These are phyloP conservation scores for Roridomyces roridus DNA, from an alignment of 768 basidiomycete species.

Conservation along the genomic window DNA sequence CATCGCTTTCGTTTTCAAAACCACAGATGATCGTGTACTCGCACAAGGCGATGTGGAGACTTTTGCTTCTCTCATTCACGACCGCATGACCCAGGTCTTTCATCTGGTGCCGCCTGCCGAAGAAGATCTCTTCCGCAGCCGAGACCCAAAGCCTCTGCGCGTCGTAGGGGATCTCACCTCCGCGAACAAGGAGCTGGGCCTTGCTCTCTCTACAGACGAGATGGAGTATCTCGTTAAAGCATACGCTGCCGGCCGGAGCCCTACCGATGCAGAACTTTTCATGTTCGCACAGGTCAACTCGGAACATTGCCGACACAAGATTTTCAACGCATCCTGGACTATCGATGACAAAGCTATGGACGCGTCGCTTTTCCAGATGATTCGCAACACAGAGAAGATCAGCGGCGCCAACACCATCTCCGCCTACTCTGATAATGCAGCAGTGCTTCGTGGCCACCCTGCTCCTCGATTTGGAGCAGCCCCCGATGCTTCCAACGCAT, in stretches of 20 bases:
- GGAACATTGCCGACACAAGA: constrained; percentile 99
- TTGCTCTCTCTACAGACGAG: constrained; percentile 89
- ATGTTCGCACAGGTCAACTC: constrained; percentile 99
- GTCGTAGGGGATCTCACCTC: constrained; percentile 72
- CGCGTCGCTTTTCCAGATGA: constrained; percentile 93
- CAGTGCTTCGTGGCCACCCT: constrained; percentile 82
- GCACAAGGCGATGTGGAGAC: constrained; percentile 51
- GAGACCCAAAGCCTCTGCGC: constrained; percentile 69
- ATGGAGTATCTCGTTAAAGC: constrained; percentile 92
- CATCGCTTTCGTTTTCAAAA: constrained; percentile 66
- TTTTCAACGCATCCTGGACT: constrained; percentile 98
- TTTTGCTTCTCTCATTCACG: constrained; percentile 80
- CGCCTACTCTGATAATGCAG: constrained; percentile 98
- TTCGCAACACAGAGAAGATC: constrained; percentile 90
- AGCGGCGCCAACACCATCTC: constrained; percentile 84
- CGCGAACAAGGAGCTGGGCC: constrained; percentile 86
- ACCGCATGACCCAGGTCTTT: constrained; percentile 95
- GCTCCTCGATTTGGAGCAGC: constrained; percentile 78
- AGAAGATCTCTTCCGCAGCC: constrained; percentile 62
- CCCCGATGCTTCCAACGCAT: constrained; percentile 44
- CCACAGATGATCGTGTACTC: constrained; percentile 45
- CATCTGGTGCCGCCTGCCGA: constrained; percentile 64
- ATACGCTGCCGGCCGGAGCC: constrained; percentile 87
- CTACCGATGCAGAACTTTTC: constrained; percentile 97
- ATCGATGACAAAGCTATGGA: constrained; percentile 73